Evolutionary conservation across 305 asterid species (phyloP).

Genomic region (Rubia tinctorum): DNA sequence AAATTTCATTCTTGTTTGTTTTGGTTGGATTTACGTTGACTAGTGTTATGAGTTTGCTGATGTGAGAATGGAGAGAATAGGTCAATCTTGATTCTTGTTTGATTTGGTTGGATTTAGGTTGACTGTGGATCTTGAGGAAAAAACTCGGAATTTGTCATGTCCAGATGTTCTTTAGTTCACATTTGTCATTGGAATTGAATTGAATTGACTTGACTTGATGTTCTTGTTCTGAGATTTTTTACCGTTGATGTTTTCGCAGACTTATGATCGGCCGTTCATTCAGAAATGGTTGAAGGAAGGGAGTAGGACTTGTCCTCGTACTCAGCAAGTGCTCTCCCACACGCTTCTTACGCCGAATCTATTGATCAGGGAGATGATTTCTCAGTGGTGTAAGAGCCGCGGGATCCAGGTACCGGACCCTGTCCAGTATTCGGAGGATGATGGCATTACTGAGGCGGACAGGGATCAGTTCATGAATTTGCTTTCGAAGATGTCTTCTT

Average conservation of each 20-base stretch:
- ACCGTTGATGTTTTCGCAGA: constrained; percentile 35
- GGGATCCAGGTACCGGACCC: constrained; percentile 33
- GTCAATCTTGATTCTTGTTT: constrained; percentile 13
- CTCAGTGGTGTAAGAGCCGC: constrained; percentile 42
- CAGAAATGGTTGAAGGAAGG: constrained; percentile 47
- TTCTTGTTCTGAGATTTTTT: constrained; percentile 4
- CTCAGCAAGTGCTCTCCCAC: constrained; percentile 46
- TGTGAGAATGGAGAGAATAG: constrained; percentile 9
- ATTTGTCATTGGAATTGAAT: not conserved
- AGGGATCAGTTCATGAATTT: constrained; percentile 30
- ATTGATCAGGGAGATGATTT: constrained; percentile 38
- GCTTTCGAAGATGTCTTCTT: constrained; percentile 35
- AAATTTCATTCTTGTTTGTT: not conserved
- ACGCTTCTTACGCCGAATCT: constrained; percentile 42
- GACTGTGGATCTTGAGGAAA: not conserved
- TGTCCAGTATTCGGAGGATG: constrained; percentile 32
- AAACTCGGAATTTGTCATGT: not conserved
- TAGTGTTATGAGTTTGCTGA: not conserved
- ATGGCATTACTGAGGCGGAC: constrained; percentile 35
- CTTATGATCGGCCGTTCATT: constrained; percentile 44
- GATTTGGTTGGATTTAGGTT: not conserved
- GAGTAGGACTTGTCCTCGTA: constrained; percentile 43
- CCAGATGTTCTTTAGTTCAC: not conserved
- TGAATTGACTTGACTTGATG: not conserved
- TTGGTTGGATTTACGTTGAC: not conserved